phyloP scores from a whole-genome alignment of 306 rosid genomes.

The Comarum palustre region DNA sequence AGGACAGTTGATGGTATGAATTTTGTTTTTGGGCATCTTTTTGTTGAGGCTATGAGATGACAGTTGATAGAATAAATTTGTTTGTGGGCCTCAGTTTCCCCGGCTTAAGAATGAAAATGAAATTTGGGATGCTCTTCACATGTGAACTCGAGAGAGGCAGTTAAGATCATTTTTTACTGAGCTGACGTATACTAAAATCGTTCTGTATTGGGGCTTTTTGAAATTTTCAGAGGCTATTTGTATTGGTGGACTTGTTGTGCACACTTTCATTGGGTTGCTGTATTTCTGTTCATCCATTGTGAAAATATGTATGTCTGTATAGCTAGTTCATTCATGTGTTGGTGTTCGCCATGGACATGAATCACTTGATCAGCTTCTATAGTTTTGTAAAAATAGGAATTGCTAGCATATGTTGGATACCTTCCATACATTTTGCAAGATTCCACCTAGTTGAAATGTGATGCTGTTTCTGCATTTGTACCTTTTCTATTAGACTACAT shows the following conservation, averaged over 20 bases:
- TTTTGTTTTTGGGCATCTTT: neutral
- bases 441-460: neutral
- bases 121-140: neutral
- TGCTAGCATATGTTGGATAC: neutral
- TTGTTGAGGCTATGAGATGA: neutral
- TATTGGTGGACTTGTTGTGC: neutral
- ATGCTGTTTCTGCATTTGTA: neutral
- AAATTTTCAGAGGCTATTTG: neutral
- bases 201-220: neutral
- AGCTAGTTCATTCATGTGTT: neutral
- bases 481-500: slow-evolving; percentile 3
- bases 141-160: neutral
- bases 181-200: neutral
- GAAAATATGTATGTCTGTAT: neutral
- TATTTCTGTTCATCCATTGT: neutral
- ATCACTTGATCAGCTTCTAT: neutral
- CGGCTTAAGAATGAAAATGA: neutral
- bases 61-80: neutral
- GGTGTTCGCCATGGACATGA: neutral
- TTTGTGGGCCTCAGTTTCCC: neutral
- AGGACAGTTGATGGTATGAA: neutral
- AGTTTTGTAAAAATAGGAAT: neutral
- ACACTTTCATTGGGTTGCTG: neutral
- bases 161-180: neutral
- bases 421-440: neutral